Conservation (phyloP, 345 rosid genomes). For the Rhodomyrtus tomentosa region DNA sequence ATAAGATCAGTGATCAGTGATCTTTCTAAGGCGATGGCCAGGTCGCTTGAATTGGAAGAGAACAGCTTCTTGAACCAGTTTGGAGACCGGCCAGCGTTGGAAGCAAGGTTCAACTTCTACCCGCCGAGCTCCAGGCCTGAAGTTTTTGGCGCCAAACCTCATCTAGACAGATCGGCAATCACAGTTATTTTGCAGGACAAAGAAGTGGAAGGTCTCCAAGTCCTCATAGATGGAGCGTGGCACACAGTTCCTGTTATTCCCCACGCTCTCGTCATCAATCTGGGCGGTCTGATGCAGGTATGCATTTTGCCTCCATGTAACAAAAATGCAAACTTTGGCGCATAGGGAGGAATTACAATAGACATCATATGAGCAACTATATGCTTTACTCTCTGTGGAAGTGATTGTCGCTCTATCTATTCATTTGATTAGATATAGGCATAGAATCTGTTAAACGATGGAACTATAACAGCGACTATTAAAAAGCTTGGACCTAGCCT, state of each 20-base stretch:
- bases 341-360: not conserved
- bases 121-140: slow-evolving; percentile 37
- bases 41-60: slow-evolving; percentile 28
- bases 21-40: slow-evolving; percentile 37
- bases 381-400: not conserved
- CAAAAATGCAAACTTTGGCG: not conserved
- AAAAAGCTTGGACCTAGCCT: not conserved
- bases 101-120: slow-evolving; percentile 39
- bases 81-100: slow-evolving; percentile 21
- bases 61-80: slow-evolving; percentile 28
- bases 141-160: slow-evolving; percentile 44
- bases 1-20: slow-evolving; percentile 11
- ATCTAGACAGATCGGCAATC: slow-evolving; percentile 40
- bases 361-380: not conserved
- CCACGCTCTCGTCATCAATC: slow-evolving; percentile 36
- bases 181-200: slow-evolving; percentile 36
- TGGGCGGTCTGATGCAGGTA: slow-evolving; percentile 48
- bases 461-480: not conserved
- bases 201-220: slow-evolving; percentile 40
- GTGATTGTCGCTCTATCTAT: not conserved
- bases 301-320: not conserved
- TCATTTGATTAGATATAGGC: not conserved
- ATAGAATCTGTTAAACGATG: not conserved
- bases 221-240: slow-evolving; percentile 26
- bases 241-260: slow-evolving; percentile 31